These are phyloP conservation scores for Beta macrorhiza DNA, from an alignment of 179 eudicot genomes.

Conservation along the genomic window DNA sequence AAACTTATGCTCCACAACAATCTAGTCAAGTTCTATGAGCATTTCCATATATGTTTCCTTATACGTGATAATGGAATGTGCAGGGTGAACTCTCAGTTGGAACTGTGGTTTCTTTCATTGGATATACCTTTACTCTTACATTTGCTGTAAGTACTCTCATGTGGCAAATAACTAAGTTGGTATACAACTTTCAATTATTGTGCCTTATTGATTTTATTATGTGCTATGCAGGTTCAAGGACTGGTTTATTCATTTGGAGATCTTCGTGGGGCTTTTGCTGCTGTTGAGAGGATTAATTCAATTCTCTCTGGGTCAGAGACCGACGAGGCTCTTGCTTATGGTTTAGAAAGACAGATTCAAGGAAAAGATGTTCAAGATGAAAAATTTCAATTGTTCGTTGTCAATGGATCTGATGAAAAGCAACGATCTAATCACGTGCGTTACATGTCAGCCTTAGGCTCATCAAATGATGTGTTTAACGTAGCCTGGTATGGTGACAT, in stretches of 20 bases:
- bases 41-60: not conserved
- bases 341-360: slow-evolving; percentile 73
- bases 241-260: slow-evolving; percentile 92
- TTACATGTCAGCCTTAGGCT: slow-evolving; percentile 76
- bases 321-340: slow-evolving; percentile 87
- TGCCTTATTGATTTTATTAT: slow-evolving; percentile 3
- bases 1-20: slow-evolving; percentile 2
- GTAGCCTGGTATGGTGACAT: slow-evolving; percentile 81
- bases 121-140: slow-evolving; percentile 93
- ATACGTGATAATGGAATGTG: slow-evolving; percentile 26
- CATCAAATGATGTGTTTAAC: slow-evolving; percentile 49
- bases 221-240: slow-evolving; percentile 80
- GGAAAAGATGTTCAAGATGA: slow-evolving; percentile 54
- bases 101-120: slow-evolving; percentile 88
- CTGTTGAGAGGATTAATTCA: slow-evolving; percentile 92
- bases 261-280: slow-evolving; percentile 94
- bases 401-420: slow-evolving; percentile 46
- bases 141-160: slow-evolving; percentile 71
- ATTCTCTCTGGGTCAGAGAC: slow-evolving; percentile 73
- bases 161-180: not conserved
- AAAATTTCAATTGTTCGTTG: slow-evolving; percentile 46
- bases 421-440: slow-evolving; percentile 38
- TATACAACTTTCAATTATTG: not conserved
- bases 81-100: slow-evolving; percentile 96
- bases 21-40: not conserved